These are phyloP conservation scores for Diplodia seriata DNA, from an alignment of 2,329 filamentous ascomycete species.

Conservation along the genomic window DNA sequence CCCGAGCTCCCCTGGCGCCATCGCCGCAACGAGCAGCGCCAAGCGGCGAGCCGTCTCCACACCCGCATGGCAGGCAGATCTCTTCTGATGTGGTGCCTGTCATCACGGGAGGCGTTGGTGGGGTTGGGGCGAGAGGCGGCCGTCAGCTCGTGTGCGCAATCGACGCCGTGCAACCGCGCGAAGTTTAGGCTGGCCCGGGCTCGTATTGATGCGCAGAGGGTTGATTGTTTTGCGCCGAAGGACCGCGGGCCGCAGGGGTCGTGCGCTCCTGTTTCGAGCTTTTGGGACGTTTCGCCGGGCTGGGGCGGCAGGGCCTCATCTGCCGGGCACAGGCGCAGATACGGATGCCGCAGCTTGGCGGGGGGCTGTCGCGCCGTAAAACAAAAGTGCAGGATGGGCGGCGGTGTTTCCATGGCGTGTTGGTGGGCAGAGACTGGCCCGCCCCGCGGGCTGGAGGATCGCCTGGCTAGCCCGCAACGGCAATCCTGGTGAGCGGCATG, in stretches of 20 bases:
- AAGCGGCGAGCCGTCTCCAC: slow-evolving; percentile 10
- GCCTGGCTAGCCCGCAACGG: neutral
- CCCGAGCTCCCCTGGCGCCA: slow-evolving; percentile 18
- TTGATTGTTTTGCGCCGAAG: slow-evolving; percentile 9
- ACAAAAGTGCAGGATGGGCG: neutral
- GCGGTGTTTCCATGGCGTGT: slow-evolving; percentile 6
- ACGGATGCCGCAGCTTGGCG: slow-evolving; percentile 19
- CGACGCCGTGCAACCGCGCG: slow-evolving; percentile 7
- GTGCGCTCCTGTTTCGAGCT: slow-evolving; percentile 1
- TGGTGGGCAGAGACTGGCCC: slow-evolving; percentile 20
- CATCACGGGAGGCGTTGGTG: neutral
- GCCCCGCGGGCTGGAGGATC: neutral
- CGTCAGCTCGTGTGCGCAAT: slow-evolving; percentile 7
- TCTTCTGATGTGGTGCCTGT: neutral
- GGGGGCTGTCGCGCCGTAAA: neutral
- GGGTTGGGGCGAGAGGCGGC: slow-evolving; percentile 5
- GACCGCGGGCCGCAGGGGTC: slow-evolving; percentile 4
- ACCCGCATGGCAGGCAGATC: neutral
- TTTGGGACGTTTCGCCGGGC: neutral
- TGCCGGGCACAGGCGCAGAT: slow-evolving; percentile 19
- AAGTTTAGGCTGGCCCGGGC: too few species aligned
- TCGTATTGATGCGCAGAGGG: neutral
- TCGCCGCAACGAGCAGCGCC: neutral
- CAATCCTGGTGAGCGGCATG: neutral
- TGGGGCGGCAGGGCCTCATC: neutral